Evolutionary conservation across 768 basidiomycete genomes (phyloP).

Genomic region (Phanerochaete carnosa): DNA sequence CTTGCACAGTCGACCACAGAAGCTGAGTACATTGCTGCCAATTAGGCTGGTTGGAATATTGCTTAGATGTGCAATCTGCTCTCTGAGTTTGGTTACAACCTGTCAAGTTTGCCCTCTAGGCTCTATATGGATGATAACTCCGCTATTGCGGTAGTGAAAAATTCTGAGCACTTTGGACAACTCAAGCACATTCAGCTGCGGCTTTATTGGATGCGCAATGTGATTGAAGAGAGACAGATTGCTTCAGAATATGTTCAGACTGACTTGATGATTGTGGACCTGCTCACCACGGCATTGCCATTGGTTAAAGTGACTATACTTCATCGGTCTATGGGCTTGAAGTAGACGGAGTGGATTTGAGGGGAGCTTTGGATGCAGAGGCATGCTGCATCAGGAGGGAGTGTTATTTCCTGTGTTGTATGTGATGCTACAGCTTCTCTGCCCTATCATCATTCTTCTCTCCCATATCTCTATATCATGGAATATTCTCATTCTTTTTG

Average conservation of each 20-base stretch:
- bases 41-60: background rate
- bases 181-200: slow-evolving; percentile 29
- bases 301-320: background rate
- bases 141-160: background rate
- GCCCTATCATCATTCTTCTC: too few species aligned
- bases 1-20: too few species aligned
- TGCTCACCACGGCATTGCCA: background rate
- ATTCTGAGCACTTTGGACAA: slow-evolving; percentile 32
- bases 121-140: too few species aligned
- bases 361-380: too few species aligned
- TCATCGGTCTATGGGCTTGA: background rate
- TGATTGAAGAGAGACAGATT: slow-evolving; percentile 14
- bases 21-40: too few species aligned
- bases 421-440: too few species aligned
- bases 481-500: too few species aligned
- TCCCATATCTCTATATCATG: too few species aligned
- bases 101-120: too few species aligned
- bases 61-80: background rate
- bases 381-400: too few species aligned
- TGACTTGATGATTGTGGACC: slow-evolving; percentile 20
- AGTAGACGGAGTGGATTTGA: background rate
- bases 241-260: slow-evolving; percentile 14
- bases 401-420: too few species aligned
- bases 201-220: slow-evolving; percentile 25
- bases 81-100: too few species aligned